Conservation (phyloP, 2,329 filamentous ascomycete species). For the Onygenales sp. region DNA sequence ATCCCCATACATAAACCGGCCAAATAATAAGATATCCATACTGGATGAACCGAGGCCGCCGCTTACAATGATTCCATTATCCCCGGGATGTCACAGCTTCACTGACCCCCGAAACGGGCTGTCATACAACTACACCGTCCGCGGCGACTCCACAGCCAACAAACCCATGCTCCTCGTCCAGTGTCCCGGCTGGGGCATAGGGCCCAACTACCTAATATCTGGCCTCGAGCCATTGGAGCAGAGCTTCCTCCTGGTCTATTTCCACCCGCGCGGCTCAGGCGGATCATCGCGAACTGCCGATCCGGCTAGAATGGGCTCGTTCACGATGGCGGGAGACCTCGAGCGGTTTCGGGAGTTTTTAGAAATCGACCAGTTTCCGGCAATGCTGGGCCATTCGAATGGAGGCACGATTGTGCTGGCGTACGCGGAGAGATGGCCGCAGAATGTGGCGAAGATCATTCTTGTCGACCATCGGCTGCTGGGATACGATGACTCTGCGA, state of each 20-base stretch:
- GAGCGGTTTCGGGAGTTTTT: slow-evolving; percentile 18
- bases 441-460: slow-evolving; percentile 15
- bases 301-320: slow-evolving; percentile 13
- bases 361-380: slow-evolving; percentile 11
- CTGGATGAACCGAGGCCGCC: too few relatives aligned
- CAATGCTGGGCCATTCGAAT: slow-evolving; percentile 18
- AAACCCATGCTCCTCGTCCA: slow-evolving; percentile 13
- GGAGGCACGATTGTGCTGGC: slow-evolving; percentile 20
- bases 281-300: slow-evolving; percentile 9
- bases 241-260: slow-evolving; percentile 16
- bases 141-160: neutral
- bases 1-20: too few relatives aligned
- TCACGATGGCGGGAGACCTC: slow-evolving; percentile 16
- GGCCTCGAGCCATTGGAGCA: slow-evolving; percentile 11
- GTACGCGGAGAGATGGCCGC: slow-evolving; percentile 18
- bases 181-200: slow-evolving; percentile 18
- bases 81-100: slow-evolving; percentile 13
- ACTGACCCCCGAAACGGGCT: slow-evolving; percentile 8
- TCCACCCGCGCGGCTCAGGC: slow-evolving; percentile 19
- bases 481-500: slow-evolving; percentile 9
- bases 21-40: too few relatives aligned
- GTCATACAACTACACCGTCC: slow-evolving; percentile 14
- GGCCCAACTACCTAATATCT: slow-evolving; percentile 14
- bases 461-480: slow-evolving; percentile 17
- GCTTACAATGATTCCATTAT: slow-evolving; percentile 1